Base-by-base conservation (phyloP, 2,329 filamentous ascomycete species). In the Trichoderma arundinaceum region DNA sequence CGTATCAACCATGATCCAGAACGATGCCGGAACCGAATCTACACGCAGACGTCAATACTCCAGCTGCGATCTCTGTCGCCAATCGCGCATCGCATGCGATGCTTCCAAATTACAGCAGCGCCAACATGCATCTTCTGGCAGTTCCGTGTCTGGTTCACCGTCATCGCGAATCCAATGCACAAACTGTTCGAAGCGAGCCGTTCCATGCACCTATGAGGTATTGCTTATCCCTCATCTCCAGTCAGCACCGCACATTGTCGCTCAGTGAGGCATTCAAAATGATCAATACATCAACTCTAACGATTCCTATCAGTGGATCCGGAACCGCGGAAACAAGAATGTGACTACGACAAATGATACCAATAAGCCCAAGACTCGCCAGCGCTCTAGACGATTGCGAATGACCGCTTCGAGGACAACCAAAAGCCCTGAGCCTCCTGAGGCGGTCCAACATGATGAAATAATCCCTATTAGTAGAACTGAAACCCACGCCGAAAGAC, bases 81-180 rank as follows among this genome's bases (percentile, higher is more conserved):
- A 39, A 41, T 41, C 46, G 33, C 58, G 58, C 15, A 61, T 61
- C 10, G 58, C 58, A 61, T 61, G 58, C 22, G 58, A 61, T 39
- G 58, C 58, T 0, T 49, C 58, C 17, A 33, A 51, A 17, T 17
- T 61, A 41, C 58, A 61, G 35, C 19, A 32, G 33, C 35, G 17
- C 19, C 58, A 33, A 7, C 19, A 51, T 7, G n/a, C 13, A 12
- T n/a, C 46, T 41, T 19, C 58, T 44, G 32, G 33, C 8, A 12
- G 9, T 13, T 7, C 58, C 46, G 19, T 32, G 8, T 19, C 58
- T 39, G 9, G 3, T 8, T 51, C 44, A 5, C 13, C 39, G n/a
- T 46, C 22, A 33, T 22, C 46, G 35, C 57, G 19, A 13, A 19
- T 61, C 17, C 58, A 51, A 12, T 61, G 58, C 4, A 61, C 58